These are phyloP conservation scores for Fusarium graminum DNA, from an alignment of 2,329 filamentous ascomycete genomes.

Conservation along the genomic window DNA sequence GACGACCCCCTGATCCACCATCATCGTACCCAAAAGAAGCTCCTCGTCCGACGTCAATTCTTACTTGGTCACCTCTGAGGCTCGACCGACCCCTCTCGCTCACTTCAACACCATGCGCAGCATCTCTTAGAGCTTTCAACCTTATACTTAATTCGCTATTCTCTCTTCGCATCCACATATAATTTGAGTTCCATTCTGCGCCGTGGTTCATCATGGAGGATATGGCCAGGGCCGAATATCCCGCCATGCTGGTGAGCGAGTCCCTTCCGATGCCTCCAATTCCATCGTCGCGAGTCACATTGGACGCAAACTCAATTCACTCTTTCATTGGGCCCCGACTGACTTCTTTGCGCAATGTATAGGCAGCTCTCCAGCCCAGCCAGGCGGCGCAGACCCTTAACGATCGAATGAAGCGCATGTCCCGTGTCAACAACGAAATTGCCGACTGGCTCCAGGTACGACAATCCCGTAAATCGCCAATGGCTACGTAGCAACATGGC, in stretches of 20 bases:
- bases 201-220: constrained; percentile 73
- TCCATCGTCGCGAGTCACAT: constrained; percentile 8
- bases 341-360: constrained; percentile 39
- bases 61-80: constrained; percentile 27
- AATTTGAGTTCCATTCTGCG: constrained; percentile 34
- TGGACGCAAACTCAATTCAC: neutral
- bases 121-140: constrained; percentile 34
- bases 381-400: constrained; percentile 86
- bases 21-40: constrained; percentile 22
- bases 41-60: constrained; percentile 19
- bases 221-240: constrained; percentile 89
- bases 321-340: constrained; percentile 21
- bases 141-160: constrained; percentile 26
- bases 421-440: constrained; percentile 87
- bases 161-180: constrained; percentile 28
- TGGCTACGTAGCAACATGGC: constrained; percentile 8
- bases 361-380: constrained; percentile 84
- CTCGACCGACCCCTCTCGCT: constrained; percentile 42
- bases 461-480: constrained; percentile 24
- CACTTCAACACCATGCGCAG: constrained; percentile 35
- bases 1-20: constrained; percentile 15
- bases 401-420: constrained; percentile 89
- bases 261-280: constrained; percentile 12
- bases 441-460: constrained; percentile 96
- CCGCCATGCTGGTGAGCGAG: constrained; percentile 86